Evolutionary conservation across 805 yeast genomes (phyloP).

Genomic region (Saccharomycopsis synnaedendra): DNA sequence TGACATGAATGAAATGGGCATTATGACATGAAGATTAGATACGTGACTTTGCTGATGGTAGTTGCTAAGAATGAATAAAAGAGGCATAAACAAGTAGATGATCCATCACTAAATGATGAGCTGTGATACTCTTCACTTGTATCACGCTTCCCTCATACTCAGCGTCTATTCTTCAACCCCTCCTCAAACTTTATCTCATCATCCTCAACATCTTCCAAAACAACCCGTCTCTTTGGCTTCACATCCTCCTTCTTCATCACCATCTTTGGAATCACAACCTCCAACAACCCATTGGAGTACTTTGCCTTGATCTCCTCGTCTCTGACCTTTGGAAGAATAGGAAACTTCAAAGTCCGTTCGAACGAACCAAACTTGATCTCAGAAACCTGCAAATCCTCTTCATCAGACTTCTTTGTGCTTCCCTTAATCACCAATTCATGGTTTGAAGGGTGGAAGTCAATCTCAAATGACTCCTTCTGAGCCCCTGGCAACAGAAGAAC

Average conservation of each 20-base stretch:
- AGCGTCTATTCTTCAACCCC: too few species aligned
- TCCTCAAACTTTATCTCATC: conserved; percentile 32
- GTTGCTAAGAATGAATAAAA: too few species aligned
- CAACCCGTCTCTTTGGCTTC: conserved; percentile 33
- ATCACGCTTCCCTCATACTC: too few species aligned
- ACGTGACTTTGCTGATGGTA: too few species aligned
- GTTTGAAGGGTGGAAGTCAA: conserved; percentile 49
- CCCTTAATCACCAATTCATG: conserved; percentile 45
- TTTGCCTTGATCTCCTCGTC: conserved; percentile 46
- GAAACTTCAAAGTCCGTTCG: conserved; percentile 46
- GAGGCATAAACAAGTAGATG: too few species aligned
- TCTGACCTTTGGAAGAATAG: conserved; percentile 37
- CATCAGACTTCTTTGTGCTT: conserved; percentile 21
- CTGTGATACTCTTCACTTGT: too few species aligned
- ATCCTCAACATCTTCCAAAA: conserved; percentile 38
- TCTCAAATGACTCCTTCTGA: conserved; percentile 36
- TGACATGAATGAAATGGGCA: too few species aligned
- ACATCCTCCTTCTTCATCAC: conserved; percentile 22
- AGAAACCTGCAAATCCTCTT: conserved; percentile 31
- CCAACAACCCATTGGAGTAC: conserved; percentile 41
- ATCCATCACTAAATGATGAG: too few species aligned
- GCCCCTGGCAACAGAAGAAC: conserved; percentile 52
- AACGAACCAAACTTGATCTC: conserved; percentile 48
- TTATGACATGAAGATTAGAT: too few species aligned
- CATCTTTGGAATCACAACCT: conserved; percentile 38